These are phyloP conservation scores for Fusarium pseudograminearum DNA, from an alignment of 2,329 filamentous ascomycete species.

Conservation along the genomic window DNA sequence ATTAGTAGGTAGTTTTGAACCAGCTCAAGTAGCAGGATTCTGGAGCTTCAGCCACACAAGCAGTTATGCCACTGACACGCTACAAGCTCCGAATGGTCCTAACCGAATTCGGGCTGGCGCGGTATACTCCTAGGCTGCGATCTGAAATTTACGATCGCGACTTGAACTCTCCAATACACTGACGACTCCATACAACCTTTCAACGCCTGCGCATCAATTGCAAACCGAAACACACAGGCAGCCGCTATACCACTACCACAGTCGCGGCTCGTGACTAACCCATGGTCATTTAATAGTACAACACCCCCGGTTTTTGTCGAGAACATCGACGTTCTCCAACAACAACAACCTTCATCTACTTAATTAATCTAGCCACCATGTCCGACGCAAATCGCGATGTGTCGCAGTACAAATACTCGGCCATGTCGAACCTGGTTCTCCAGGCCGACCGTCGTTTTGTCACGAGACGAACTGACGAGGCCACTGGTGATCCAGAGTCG, in stretches of 20 bases:
- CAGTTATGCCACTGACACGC: conserved; percentile 32
- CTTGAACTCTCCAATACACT: conserved; percentile 31
- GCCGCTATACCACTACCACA: conserved; percentile 22
- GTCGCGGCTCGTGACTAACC: conserved; percentile 42
- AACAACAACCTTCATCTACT: conserved; percentile 39
- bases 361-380: conserved; percentile 65
- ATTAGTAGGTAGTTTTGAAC: neutral
- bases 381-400: conserved; percentile 83
- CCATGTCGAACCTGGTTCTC: conserved; percentile 99
- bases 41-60: conserved; percentile 27
- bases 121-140: conserved; percentile 44
- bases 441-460: conserved; percentile 98
- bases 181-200: conserved; percentile 39
- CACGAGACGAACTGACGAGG: conserved; percentile 90
- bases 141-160: conserved; percentile 55
- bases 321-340: conserved; percentile 52
- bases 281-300: conserved; percentile 53
- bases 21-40: neutral
- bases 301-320: conserved; percentile 55
- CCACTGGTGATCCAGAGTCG: conserved; percentile 96
- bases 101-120: conserved; percentile 26
- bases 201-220: conserved; percentile 45
- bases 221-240: conserved; percentile 38
- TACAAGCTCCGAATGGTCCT: conserved; percentile 13
- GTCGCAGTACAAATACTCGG: conserved; percentile 98